Evolutionary conservation across 2,329 filamentous ascomycete species (phyloP).

Genomic region (Ophiostoma angusticollis): DNA sequence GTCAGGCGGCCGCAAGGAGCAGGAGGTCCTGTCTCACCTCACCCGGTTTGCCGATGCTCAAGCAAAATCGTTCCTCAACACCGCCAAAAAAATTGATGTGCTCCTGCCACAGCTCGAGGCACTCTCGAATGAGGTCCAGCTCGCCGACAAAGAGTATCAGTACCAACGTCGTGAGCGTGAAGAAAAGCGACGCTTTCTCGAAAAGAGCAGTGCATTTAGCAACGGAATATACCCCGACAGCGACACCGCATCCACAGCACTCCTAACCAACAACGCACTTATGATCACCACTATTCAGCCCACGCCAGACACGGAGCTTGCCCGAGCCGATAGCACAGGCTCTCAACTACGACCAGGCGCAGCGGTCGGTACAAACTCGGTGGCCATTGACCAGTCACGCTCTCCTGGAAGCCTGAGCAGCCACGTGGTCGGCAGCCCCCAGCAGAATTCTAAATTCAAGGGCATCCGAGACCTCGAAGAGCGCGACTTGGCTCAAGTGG

Average conservation of each 20-base stretch:
- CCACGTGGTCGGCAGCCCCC: slow-evolving; percentile 34
- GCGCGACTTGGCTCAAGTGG: slow-evolving; percentile 46
- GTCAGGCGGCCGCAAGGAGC: slow-evolving; percentile 97
- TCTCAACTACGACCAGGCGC: slow-evolving; percentile 48
- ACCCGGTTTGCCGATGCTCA: slow-evolving; percentile 91
- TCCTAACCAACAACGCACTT: background rate
- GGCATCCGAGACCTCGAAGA: slow-evolving; percentile 89
- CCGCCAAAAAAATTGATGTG: slow-evolving; percentile 76
- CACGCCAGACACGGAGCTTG: slow-evolving; percentile 55
- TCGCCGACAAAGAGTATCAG: slow-evolving; percentile 93
- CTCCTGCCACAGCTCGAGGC: slow-evolving; percentile 85
- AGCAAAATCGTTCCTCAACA: slow-evolving; percentile 65
- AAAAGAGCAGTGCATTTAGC: slow-evolving; percentile 57
- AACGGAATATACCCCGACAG: slow-evolving; percentile 33
- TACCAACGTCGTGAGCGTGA: slow-evolving; percentile 90
- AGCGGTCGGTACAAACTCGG: slow-evolving; percentile 29
- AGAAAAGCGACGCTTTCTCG: slow-evolving; percentile 78
- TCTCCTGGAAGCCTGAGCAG: slow-evolving; percentile 42
- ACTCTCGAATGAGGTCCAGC: slow-evolving; percentile 73
- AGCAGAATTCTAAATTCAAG: slow-evolving; percentile 57
- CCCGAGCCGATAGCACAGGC: slow-evolving; percentile 59
- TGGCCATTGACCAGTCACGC: slow-evolving; percentile 35
- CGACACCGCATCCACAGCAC: background rate
- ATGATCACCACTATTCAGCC: slow-evolving; percentile 25
- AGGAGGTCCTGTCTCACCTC: slow-evolving; percentile 86